phyloP scores from a whole-genome alignment of 345 rosid species.

The Brassica cretica region DNA sequence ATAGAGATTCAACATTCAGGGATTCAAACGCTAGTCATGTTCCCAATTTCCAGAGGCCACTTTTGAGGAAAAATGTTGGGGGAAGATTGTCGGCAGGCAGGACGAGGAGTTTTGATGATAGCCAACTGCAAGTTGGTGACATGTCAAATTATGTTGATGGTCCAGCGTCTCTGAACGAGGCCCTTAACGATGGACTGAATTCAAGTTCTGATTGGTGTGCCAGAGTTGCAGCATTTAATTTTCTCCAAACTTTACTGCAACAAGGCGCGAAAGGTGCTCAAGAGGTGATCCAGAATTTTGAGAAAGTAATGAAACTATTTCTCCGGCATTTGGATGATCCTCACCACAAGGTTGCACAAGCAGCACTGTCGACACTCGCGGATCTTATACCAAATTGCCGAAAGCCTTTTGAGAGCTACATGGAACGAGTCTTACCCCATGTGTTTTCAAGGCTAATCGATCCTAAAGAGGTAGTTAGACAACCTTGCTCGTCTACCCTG shows the following conservation, averaged over 20 bases:
- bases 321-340: conserved; percentile 99
- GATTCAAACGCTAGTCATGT: conserved; percentile 73
- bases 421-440: conserved; percentile 96
- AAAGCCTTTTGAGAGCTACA: conserved; percentile 95
- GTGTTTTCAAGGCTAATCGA: conserved; percentile 95
- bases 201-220: conserved; percentile 97
- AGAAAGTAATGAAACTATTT: conserved; percentile 98
- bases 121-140: conserved; percentile 78
- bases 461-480: conserved; percentile 97
- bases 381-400: conserved; percentile 94
- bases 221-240: conserved; percentile 91
- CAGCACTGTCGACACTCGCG: conserved; percentile 93
- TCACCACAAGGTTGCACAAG: conserved; percentile 99
- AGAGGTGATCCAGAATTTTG: conserved; percentile 89
- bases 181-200: conserved; percentile 85
- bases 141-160: conserved; percentile 74
- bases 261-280: conserved; percentile 95
- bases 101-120: conserved; percentile 92
- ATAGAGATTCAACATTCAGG: conserved; percentile 61
- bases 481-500: conserved; percentile 87
- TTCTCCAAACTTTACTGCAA: conserved; percentile 78
- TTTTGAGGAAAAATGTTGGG: conserved; percentile 76
- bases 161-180: conserved; percentile 85
- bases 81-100: conserved; percentile 84
- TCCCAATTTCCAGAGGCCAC: conserved; percentile 98